These are phyloP conservation scores for Backusella morwellensis DNA, from an alignment of 192 early-diverging fungal species.

Conservation along the genomic window DNA sequence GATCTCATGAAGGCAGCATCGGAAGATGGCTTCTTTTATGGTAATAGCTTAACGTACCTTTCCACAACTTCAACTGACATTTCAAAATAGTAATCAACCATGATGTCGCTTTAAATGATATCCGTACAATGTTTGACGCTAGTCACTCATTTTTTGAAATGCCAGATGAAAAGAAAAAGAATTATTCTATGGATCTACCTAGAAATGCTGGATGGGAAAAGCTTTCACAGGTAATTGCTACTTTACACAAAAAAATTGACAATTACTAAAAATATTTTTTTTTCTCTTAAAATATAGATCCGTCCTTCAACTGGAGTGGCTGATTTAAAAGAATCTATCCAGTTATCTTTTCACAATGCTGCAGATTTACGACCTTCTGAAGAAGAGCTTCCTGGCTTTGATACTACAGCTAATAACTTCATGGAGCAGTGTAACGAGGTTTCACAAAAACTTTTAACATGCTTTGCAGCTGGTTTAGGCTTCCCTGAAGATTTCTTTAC, in stretches of 20 bases:
- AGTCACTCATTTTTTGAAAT: conserved; percentile 29
- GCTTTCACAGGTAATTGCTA: conserved; percentile 19
- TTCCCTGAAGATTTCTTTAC: conserved; percentile 30
- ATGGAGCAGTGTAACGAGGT: conserved; percentile 30
- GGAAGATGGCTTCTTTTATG: conserved; percentile 32
- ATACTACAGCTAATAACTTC: conserved; percentile 10
- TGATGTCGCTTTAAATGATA: conserved; percentile 14
- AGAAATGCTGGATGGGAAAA: conserved; percentile 31
- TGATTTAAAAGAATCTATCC: conserved; percentile 30
- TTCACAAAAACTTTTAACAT: conserved; percentile 20
- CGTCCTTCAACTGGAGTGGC: conserved; percentile 13
- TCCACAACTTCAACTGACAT: neutral
- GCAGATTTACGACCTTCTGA: conserved; percentile 22
- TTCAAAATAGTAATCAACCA: conserved; percentile 27
- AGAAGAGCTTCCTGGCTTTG: conserved; percentile 26
- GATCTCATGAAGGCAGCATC: conserved; percentile 21
- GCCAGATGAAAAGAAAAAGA: conserved; percentile 23
- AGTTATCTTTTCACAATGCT: conserved; percentile 28
- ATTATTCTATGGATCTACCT: conserved; percentile 20
- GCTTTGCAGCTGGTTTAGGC: conserved; percentile 23
- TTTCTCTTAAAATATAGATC: conserved; percentile 1
- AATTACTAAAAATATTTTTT: neutral
- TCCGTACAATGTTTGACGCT: conserved; percentile 21
- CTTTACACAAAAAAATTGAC: neutral
- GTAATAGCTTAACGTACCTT: conserved; percentile 9